Evolutionary conservation across 345 rosid species (phyloP).

Genomic region (Eutrema heterophyllum): DNA sequence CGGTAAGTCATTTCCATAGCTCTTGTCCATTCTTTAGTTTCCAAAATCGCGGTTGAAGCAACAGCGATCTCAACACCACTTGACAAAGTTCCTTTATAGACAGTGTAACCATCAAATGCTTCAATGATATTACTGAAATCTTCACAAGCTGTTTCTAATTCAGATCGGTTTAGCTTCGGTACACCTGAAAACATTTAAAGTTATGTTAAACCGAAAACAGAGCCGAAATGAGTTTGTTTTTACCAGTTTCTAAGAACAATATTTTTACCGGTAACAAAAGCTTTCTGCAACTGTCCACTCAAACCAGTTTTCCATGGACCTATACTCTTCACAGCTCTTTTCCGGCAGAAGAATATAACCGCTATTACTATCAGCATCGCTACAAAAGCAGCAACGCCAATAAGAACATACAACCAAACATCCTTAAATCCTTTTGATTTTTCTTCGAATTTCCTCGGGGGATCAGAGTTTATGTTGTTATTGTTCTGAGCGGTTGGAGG

Average conservation of each 20-base stretch:
- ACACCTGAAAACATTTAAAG: slow-evolving; percentile 50
- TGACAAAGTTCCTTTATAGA: slow-evolving; percentile 93
- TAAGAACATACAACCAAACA: slow-evolving; percentile 50
- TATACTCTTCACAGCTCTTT: slow-evolving; percentile 49
- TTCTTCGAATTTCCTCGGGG: slow-evolving; percentile 6
- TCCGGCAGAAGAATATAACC: slow-evolving; percentile 42
- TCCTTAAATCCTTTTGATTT: slow-evolving; percentile 27
- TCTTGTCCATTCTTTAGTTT: slow-evolving; percentile 63
- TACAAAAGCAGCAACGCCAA: slow-evolving; percentile 34
- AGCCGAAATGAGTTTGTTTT: not conserved
- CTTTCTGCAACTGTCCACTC: slow-evolving; percentile 93
- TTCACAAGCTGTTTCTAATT: slow-evolving; percentile 95
- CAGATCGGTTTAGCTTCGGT: slow-evolving; percentile 81
- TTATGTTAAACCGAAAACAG: not conserved
- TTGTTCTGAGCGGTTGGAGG: slow-evolving; percentile 18
- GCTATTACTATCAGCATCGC: slow-evolving; percentile 31
- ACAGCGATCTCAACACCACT: slow-evolving; percentile 98
- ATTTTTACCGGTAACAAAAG: slow-evolving; percentile 70
- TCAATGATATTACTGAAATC: slow-evolving; percentile 94
- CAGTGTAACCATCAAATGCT: slow-evolving; percentile 46
- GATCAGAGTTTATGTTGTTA: slow-evolving; percentile 7
- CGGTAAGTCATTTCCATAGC: slow-evolving; percentile 62
- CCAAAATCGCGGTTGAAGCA: slow-evolving; percentile 43
- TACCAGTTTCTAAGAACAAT: not conserved
- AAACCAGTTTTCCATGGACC: slow-evolving; percentile 95